These are phyloP conservation scores for Fagopyrum tataricum DNA, from an alignment of 148 eudicot genomes.

Conservation along the genomic window DNA sequence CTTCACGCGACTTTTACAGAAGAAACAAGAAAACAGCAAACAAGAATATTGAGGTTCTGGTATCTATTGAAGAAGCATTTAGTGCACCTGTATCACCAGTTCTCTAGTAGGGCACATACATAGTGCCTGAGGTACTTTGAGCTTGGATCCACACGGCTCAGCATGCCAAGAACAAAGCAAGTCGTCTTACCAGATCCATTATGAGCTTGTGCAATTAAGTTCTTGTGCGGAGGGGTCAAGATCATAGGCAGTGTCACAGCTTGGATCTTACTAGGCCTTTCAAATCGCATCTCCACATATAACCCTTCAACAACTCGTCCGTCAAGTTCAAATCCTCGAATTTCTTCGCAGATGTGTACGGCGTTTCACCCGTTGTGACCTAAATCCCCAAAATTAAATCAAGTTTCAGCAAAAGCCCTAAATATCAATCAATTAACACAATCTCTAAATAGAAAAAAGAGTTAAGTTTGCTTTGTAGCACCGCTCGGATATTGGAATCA, in stretches of 20 bases:
- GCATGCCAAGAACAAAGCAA: conserved; percentile 92
- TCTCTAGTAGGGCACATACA: conserved; percentile 94
- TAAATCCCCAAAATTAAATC: conserved; percentile 14
- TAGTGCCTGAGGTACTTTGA: conserved; percentile 63
- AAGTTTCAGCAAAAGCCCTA: neutral
- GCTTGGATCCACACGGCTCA: conserved; percentile 62
- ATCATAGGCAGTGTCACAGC: conserved; percentile 50
- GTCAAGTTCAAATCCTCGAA: conserved; percentile 77
- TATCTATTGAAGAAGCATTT: neutral
- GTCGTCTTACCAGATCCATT: conserved; percentile 97
- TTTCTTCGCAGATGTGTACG: conserved; percentile 61
- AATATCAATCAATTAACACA: neutral
- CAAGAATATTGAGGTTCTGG: neutral
- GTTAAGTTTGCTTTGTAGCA: conserved; percentile 14
- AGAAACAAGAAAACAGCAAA: neutral
- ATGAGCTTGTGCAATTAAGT: conserved; percentile 78
- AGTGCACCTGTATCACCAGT: conserved; percentile 64
- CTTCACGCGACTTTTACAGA: neutral
- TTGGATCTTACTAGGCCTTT: conserved; percentile 87
- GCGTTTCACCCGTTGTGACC: conserved; percentile 65
- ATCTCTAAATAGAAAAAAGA: neutral
- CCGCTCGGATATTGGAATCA: conserved; percentile 56
- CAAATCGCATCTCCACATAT: conserved; percentile 77
- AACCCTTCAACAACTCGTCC: conserved; percentile 74
- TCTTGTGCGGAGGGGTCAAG: conserved; percentile 56